These are phyloP conservation scores for Cyberlindnera amylophila DNA, from an alignment of 805 yeast species.

Conservation along the genomic window DNA sequence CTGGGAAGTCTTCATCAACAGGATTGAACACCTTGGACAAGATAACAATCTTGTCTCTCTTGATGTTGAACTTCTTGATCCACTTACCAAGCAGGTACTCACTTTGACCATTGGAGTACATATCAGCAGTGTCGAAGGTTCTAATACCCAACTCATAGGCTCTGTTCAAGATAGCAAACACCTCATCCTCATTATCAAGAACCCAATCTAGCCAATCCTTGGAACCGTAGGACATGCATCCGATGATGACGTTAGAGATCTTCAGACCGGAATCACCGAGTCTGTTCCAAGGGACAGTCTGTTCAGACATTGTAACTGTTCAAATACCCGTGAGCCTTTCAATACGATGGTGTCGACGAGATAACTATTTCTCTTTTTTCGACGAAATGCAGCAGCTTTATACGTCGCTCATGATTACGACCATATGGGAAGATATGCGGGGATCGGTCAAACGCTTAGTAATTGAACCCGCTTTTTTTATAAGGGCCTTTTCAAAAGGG, in stretches of 20 bases:
- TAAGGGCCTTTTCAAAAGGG: no score
- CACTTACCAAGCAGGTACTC: slow-evolving; percentile 51
- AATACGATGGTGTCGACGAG: no score
- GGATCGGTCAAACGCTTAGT: no score
- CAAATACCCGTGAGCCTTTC: no score
- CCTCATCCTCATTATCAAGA: slow-evolving; percentile 42
- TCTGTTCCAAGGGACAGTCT: slow-evolving; percentile 16
- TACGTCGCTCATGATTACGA: no score
- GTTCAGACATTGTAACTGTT: slow-evolving; percentile 3
- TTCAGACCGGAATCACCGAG: slow-evolving; percentile 45
- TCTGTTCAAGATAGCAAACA: slow-evolving; percentile 39
- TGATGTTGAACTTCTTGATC: slow-evolving; percentile 45
- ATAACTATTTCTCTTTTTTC: no score
- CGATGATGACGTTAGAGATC: slow-evolving; percentile 46
- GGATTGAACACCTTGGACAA: slow-evolving; percentile 37
- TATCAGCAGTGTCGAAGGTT: slow-evolving; percentile 49
- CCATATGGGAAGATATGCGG: no score
- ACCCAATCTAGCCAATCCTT: slow-evolving; percentile 39
- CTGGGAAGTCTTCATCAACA: slow-evolving; percentile 8
- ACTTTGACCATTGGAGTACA: slow-evolving; percentile 43
- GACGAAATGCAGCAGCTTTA: no score
- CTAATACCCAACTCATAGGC: slow-evolving; percentile 44
- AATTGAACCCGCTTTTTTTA: no score
- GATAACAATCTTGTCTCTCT: slow-evolving; percentile 50
- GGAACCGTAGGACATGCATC: slow-evolving; percentile 44